Evolutionary conservation across 306 rosid genomes (phyloP).

Genomic region (Cucumis cinereus): DNA sequence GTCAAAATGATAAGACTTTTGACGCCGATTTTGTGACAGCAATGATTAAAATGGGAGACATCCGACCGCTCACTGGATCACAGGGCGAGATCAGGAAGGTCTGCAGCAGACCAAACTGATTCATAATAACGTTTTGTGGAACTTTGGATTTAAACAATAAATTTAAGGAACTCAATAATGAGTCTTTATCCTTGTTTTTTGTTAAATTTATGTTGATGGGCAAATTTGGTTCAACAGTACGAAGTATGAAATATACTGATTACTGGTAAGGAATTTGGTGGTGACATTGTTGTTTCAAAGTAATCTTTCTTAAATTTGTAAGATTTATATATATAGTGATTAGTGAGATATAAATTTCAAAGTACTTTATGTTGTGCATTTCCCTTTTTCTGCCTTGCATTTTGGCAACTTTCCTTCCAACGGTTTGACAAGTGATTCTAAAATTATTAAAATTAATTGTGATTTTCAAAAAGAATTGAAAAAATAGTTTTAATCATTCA

Average conservation of each 20-base stretch:
- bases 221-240: neutral
- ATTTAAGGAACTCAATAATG: neutral
- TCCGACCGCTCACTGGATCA: slow-evolving; percentile 15
- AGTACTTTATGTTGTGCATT: no score
- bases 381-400: neutral
- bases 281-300: neutral
- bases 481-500: no score
- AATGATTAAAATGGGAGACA: slow-evolving; percentile 25
- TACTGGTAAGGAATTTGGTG: neutral
- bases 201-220: neutral
- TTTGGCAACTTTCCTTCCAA: no score
- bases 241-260: neutral
- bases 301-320: neutral
- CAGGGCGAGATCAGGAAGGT: slow-evolving; percentile 17
- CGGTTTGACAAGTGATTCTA: no score
- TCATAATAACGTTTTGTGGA: neutral
- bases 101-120: slow-evolving; percentile 15
- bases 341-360: no score
- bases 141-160: neutral
- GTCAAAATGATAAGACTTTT: neutral
- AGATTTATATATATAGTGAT: neutral
- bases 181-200: neutral
- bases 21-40: slow-evolving; percentile 11
- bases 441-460: no score
- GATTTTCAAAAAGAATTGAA: no score